Evolutionary conservation across 257 asterid species (phyloP), one percentile per base, ranked within the genome.

Genomic region (Jacaranda mimosifolia): DNA sequence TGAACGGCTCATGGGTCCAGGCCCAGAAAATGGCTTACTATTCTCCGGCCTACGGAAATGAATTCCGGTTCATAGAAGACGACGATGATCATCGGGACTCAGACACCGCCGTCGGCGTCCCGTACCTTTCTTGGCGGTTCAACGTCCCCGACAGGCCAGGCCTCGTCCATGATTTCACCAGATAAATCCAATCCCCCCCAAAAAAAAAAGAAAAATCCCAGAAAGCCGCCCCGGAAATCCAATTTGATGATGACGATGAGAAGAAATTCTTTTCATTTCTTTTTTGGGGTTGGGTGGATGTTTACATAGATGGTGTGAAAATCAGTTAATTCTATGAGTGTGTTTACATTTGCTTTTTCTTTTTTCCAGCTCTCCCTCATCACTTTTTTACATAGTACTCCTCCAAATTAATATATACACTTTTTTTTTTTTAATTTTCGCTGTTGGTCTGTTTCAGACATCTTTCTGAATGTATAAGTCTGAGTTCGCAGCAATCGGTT

Each of bases 51-150:
- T 87, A 89, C 74, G 91, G 85, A 36, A 77, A 81, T 36, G 97
- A 92, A 45, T 89, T 79, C 83, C 83, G 94, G 56, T 87, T 89
- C 84, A 78, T 83, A 9, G 93, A 90, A 12, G 91, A 90, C 19
- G 88, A 90, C 19, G 87, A 86, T 14, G 70, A 83, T 45, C 45
- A 51, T 58, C 85, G 85, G 13, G 91, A 88, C 4, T 85, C 10
- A 26, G 32, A 26, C 2, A 26, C 32, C 32, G 32, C 32, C 32
- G 32, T 2, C 32, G 32, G 32, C 32, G 2, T 26, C 32, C 89
- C 92, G 0, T 86, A 83, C 83, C 84, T 85, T 76, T 85, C 98
- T 36, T 93, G 98, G 98, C 94, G 94, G 18, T 87, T 88, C 78
- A 91, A 85, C 63, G 95, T 91, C 53, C 82, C 96, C 0, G 94